Evolutionary conservation across 768 basidiomycete species (phyloP).

Genomic region (Phaeotremella fagi): DNA sequence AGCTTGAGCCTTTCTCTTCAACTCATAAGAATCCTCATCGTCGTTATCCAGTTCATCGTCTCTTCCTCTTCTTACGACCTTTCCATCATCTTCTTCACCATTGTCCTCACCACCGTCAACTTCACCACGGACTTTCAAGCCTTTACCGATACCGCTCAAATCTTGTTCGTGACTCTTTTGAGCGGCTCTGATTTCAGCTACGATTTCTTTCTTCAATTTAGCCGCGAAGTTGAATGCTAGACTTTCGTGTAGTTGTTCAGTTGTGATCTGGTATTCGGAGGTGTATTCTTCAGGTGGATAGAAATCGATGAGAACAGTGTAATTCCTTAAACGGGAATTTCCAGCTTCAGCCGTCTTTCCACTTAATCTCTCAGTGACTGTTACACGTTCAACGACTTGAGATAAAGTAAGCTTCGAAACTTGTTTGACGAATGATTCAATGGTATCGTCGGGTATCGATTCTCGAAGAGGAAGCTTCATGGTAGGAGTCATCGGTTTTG

Average conservation of each 20-base stretch:
- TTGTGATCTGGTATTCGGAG: constrained; percentile 72
- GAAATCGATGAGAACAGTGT: constrained; percentile 74
- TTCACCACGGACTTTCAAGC: constrained; percentile 45
- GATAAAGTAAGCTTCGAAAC: constrained; percentile 80
- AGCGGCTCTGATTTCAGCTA: constrained; percentile 79
- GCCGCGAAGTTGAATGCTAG: constrained; percentile 73
- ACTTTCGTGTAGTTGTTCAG: constrained; percentile 65
- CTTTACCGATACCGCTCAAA: constrained; percentile 63
- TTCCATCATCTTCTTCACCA: constrained; percentile 44
- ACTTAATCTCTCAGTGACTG: constrained; percentile 71
- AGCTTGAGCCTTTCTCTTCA: constrained; percentile 47
- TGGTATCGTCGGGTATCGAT: constrained; percentile 55
- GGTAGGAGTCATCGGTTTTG: constrained; percentile 92
- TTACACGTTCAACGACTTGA: constrained; percentile 76
- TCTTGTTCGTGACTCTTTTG: constrained; percentile 71
- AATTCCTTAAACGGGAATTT: constrained; percentile 68
- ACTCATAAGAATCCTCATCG: constrained; percentile 56
- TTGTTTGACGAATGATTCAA: constrained; percentile 77
- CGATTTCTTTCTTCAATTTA: constrained; percentile 77
- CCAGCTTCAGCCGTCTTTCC: constrained; percentile 54
- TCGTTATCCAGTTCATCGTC: constrained; percentile 56
- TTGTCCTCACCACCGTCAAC: constrained; percentile 49
- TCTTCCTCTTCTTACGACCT: constrained; percentile 46
- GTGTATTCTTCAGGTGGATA: constrained; percentile 80
- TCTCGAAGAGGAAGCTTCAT: constrained; percentile 77